Evolutionary conservation across 345 rosid species (phyloP).

Genomic region (Durio zibethinus): DNA sequence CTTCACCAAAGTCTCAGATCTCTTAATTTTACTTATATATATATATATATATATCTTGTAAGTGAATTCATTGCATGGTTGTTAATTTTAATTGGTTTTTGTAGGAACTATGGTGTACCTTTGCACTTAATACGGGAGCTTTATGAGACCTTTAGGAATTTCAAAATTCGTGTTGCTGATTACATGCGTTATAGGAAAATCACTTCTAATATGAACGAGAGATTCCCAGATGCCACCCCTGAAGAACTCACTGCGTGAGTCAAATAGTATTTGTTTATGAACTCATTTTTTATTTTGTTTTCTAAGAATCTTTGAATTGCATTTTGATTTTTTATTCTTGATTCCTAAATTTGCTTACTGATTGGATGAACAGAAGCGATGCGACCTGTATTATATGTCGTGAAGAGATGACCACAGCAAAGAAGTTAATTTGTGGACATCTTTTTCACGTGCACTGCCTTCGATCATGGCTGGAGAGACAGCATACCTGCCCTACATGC

Average conservation of each 20-base stretch:
- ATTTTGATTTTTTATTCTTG: constrained; percentile 12
- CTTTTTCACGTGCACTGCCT: constrained; percentile 95
- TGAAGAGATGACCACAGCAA: constrained; percentile 95
- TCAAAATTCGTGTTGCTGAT: constrained; percentile 89
- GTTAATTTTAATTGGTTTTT: constrained; percentile 13
- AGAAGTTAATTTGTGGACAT: constrained; percentile 91
- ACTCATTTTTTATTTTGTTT: not conserved
- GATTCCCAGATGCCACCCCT: constrained; percentile 86
- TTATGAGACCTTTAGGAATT: constrained; percentile 93
- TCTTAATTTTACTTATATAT: not conserved
- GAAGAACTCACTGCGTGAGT: constrained; percentile 87
- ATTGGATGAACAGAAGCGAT: constrained; percentile 65
- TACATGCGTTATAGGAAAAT: constrained; percentile 85
- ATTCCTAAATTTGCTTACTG: constrained; percentile 20
- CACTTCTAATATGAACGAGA: constrained; percentile 96
- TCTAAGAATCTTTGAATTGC: not conserved
- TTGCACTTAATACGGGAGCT: constrained; percentile 92
- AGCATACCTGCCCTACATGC: constrained; percentile 96
- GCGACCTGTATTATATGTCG: constrained; percentile 96
- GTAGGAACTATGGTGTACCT: constrained; percentile 95
- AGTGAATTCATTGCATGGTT: not conserved
- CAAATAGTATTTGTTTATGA: constrained; percentile 3
- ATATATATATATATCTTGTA: not conserved
- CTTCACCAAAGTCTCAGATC: not conserved
- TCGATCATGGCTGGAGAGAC: constrained; percentile 95